These are phyloP conservation scores for Linum usitatissimum DNA, from an alignment of 345 rosid species.

Conservation along the genomic window DNA sequence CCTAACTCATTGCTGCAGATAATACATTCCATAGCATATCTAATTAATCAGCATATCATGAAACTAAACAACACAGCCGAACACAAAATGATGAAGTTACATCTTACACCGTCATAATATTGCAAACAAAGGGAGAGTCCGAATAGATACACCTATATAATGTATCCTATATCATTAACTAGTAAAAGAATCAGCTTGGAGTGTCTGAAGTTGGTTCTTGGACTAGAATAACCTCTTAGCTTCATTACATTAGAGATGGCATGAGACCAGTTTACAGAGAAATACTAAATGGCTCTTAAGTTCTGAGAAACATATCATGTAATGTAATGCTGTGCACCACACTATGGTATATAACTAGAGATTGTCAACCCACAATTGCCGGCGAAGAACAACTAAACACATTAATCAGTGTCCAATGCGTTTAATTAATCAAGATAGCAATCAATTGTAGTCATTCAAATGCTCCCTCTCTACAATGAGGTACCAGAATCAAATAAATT, in stretches of 20 bases:
- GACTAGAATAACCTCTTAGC: no score
- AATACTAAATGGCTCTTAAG: background rate
- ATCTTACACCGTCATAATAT: background rate
- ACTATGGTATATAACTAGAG: background rate
- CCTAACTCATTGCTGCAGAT: conserved; percentile 67
- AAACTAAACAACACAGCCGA: background rate
- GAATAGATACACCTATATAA: background rate
- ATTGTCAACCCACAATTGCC: background rate
- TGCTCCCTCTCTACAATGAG: background rate
- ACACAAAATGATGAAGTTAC: background rate
- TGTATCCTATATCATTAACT: background rate
- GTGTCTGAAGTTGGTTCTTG: background rate
- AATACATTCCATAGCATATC: conserved; percentile 11
- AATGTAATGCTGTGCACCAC: background rate
- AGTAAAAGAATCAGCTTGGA: background rate
- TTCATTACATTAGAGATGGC: no score
- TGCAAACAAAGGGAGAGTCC: background rate
- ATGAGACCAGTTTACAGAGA: no score
- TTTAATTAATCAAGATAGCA: background rate
- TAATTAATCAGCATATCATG: conserved; percentile 6
- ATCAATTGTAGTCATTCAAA: background rate
- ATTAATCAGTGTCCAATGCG: background rate
- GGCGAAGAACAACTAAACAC: background rate
- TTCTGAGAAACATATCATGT: no score
- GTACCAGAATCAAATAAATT: background rate